Percentiles rank a stretch among this genome's conserved stretches.
phyloP scores from a whole-genome alignment of 2,329 filamentous ascomycete genomes.

The Calonectria multiphialidica region DNA sequence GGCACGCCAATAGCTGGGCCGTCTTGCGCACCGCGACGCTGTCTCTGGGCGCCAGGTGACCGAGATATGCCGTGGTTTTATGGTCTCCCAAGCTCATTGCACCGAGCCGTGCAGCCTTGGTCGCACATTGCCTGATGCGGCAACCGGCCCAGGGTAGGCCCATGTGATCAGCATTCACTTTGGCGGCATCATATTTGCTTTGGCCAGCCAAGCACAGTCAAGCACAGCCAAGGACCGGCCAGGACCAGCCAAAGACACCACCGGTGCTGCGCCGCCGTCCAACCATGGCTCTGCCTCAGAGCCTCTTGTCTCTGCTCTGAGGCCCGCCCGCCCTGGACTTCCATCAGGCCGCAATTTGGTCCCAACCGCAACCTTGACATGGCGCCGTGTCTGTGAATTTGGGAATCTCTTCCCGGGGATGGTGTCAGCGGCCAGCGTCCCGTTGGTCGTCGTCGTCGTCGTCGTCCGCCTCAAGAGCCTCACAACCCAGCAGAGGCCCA shows the following conservation, averaged over 20 bases:
- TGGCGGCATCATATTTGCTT: constrained; percentile 5
- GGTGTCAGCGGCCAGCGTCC: background rate
- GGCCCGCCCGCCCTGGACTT: background rate
- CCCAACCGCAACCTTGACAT: background rate
- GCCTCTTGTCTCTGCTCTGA: background rate
- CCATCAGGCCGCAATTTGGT: background rate
- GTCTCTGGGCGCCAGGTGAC: background rate
- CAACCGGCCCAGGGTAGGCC: background rate
- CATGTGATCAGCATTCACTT: background rate
- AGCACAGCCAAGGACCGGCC: too few species aligned
- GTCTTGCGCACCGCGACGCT: background rate
- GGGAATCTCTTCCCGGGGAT: background rate
- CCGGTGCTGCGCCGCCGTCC: background rate
- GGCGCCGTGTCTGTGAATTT: background rate
- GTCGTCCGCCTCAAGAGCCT: background rate
- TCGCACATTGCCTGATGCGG: background rate
- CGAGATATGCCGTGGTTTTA: background rate
- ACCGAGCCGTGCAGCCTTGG: background rate
- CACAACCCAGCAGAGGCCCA: background rate
- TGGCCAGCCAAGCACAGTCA: constrained; percentile 2
- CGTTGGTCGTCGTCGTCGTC: background rate
- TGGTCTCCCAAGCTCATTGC: background rate
- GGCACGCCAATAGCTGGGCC: constrained; percentile 7
- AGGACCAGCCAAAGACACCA: background rate
- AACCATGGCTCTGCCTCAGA: background rate